These are phyloP conservation scores for Obelidium mucronatum DNA, from an alignment of 192 early-diverging fungal species.

Conservation along the genomic window DNA sequence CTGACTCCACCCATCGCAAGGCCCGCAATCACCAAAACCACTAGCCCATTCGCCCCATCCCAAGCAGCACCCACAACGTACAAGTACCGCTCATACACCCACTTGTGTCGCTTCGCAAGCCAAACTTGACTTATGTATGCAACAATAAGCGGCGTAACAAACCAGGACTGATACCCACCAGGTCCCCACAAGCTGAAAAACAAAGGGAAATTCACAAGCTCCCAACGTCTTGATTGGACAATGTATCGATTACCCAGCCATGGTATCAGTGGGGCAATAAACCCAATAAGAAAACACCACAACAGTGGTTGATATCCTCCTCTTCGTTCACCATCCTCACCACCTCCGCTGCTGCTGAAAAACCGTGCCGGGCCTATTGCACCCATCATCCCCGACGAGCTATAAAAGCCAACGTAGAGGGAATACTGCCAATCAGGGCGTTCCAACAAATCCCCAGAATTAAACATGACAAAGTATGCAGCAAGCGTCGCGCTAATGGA, in stretches of 20 bases:
- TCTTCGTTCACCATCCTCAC: too few relatives aligned
- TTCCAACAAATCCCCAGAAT: not conserved
- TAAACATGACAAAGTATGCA: not conserved
- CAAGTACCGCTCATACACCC: slow-evolving; percentile 53
- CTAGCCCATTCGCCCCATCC: slow-evolving; percentile 48
- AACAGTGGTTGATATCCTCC: slow-evolving; percentile 40
- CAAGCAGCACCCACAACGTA: slow-evolving; percentile 63
- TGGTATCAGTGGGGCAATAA: slow-evolving; percentile 45
- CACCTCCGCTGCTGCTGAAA: slow-evolving; percentile 63
- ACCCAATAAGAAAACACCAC: slow-evolving; percentile 43
- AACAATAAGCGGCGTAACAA: slow-evolving; percentile 37
- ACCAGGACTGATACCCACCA: slow-evolving; percentile 18
- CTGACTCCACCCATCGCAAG: not conserved
- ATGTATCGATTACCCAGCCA: slow-evolving; percentile 42
- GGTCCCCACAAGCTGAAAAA: slow-evolving; percentile 19
- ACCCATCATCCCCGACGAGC: slow-evolving; percentile 77
- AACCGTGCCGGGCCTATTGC: slow-evolving; percentile 72
- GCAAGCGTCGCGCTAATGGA: slow-evolving; percentile 44
- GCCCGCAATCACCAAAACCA: not conserved
- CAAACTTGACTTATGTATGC: slow-evolving; percentile 62
- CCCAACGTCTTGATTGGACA: slow-evolving; percentile 43
- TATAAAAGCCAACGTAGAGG: slow-evolving; percentile 62
- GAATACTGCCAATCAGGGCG: slow-evolving; percentile 33
- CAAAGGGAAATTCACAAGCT: slow-evolving; percentile 36
- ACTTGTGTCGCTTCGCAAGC: slow-evolving; percentile 43